Evolutionary conservation across 2,329 filamentous ascomycete species (phyloP), one percentile per base, ranked within the genome.

Genomic region (Graphilbum sp.): DNA sequence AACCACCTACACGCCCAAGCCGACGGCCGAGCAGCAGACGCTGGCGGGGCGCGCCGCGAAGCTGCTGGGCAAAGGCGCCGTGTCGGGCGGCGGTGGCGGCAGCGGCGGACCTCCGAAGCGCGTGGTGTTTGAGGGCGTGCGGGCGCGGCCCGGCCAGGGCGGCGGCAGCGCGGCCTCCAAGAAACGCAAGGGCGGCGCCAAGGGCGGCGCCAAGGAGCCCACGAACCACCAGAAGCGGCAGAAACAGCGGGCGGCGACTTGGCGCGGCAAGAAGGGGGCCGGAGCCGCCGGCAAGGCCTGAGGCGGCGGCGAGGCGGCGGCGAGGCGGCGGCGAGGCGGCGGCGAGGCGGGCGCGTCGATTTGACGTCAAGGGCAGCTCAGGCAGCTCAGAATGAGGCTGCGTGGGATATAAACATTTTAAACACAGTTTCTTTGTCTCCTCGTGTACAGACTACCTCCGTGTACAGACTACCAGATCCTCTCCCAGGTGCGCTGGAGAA

Each of bases 71-170:
- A 73, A 73, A 43, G 70, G 79, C 3, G 50, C 29, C 9, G 33
- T 20, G n/a, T n/a, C n/a, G n/a, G n/a, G n/a, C n/a, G n/a, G n/a
- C n/a, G n/a, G n/a, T n/a, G n/a, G n/a, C n/a, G n/a, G n/a, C n/a
- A n/a, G n/a, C n/a, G n/a, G n/a, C n/a, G n/a, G n/a, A n/a, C n/a
- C n/a, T n/a, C n/a, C n/a, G n/a, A n/a, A n/a, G n/a, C n/a, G n/a
- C n/a, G n/a, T n/a, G 8, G 70, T 87, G n/a, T 87, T 88, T 49
- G 84, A 92, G 55, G 84, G 84, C 0, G 75, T 79, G 45, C 69
- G 84, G 38, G 83, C 83, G 10, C 82, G 70, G 39, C 61, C 67
- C 24, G 78, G 67, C 41, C 72, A 78, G 43, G 77, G 71, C 5
- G 75, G 66, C 49, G 45, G 45, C 41, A 30, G 34, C 34, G 41